These are phyloP conservation scores for Fonticula alba DNA, from an alignment of 78 protist species.

Conservation along the genomic window DNA sequence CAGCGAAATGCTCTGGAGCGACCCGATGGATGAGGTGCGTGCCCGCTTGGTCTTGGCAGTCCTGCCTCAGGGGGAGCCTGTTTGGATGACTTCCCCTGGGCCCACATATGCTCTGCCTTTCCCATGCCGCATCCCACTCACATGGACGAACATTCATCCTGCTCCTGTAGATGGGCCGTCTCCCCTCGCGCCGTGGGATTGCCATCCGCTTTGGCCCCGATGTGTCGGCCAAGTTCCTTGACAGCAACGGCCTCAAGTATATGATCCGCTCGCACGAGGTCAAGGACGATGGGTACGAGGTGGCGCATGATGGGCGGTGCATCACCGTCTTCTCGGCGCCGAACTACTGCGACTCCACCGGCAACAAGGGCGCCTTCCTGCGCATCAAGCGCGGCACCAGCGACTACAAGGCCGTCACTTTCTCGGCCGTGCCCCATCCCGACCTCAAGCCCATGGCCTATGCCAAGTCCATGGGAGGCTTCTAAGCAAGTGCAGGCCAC, in stretches of 20 bases:
- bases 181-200: slow-evolving; percentile 70
- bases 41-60: no score
- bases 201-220: slow-evolving; percentile 84
- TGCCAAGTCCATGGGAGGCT: slow-evolving; percentile 1
- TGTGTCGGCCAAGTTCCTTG: slow-evolving; percentile 54
- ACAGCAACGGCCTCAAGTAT: slow-evolving; percentile 43
- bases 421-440: slow-evolving; percentile 39
- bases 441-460: slow-evolving; percentile 28
- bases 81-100: no score
- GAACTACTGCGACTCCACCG: slow-evolving; percentile 71
- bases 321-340: slow-evolving; percentile 89
- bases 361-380: slow-evolving; percentile 83
- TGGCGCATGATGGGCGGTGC: slow-evolving; percentile 50
- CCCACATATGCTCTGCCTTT: no score
- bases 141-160: no score
- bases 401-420: slow-evolving; percentile 28
- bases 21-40: no score
- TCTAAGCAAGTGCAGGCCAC: no score
- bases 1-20: slow-evolving; percentile 71
- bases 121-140: no score
- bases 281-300: slow-evolving; percentile 62
- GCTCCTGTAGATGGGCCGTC: no score
- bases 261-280: slow-evolving; percentile 81
- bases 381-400: slow-evolving; percentile 4
- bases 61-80: no score